These are phyloP conservation scores for Excoecaria cochinchinensis DNA, from an alignment of 345 rosid species.

Conservation along the genomic window DNA sequence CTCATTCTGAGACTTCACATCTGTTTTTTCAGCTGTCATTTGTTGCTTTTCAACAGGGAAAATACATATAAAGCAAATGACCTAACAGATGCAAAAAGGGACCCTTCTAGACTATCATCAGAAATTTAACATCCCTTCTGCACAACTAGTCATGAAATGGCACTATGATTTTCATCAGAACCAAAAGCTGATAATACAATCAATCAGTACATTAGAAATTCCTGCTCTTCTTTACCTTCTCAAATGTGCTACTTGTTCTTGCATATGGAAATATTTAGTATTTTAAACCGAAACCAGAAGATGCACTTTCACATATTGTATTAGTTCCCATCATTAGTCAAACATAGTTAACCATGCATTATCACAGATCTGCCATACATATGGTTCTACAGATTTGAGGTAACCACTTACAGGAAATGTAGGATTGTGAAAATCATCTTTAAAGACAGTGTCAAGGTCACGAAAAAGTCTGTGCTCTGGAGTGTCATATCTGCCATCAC, in stretches of 20 bases:
- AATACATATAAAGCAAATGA: not conserved
- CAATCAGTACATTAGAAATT: too few relatives aligned
- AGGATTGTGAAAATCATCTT: conserved; percentile 60
- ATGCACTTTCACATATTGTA: not conserved
- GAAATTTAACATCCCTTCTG: too few relatives aligned
- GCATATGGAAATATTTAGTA: too few relatives aligned
- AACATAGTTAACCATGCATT: not conserved
- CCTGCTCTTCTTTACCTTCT: too few relatives aligned
- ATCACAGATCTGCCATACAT: not conserved
- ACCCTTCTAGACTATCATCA: not conserved
- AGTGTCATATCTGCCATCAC: conserved; percentile 81
- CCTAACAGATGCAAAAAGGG: not conserved
- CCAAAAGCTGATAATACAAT: too few relatives aligned
- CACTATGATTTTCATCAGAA: too few relatives aligned
- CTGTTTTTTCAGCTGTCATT: not conserved
- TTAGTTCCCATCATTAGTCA: not conserved
- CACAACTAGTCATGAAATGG: too few relatives aligned
- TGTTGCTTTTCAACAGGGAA: not conserved
- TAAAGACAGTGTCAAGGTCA: conserved; percentile 52
- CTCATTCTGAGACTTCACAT: not conserved
- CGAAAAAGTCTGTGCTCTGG: conserved; percentile 61
- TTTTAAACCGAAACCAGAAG: too few relatives aligned
- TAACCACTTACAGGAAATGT: conserved; percentile 51
- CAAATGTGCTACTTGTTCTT: too few relatives aligned
- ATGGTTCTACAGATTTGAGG: not conserved